Percentiles rank a stretch among this genome's conserved stretches.
Evolutionary conservation across 805 yeast species (phyloP).

Genomic region (Debaryomyces prosopidis): DNA sequence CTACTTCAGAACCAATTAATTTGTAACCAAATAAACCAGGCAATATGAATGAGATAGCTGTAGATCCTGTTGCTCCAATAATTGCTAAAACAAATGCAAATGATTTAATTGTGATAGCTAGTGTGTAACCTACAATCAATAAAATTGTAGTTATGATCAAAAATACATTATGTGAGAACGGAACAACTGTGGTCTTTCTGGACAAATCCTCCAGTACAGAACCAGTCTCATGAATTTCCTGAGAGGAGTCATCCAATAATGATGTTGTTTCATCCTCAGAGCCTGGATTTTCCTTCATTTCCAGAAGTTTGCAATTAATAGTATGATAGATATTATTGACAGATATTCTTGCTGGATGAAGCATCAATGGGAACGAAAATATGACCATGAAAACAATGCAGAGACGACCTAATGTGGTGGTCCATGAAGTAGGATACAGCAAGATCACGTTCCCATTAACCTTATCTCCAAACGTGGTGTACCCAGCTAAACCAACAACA

Average conservation of each 20-base stretch:
- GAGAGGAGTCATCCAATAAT: constrained; percentile 3
- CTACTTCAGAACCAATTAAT: constrained; percentile 54
- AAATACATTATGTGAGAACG: constrained; percentile 27
- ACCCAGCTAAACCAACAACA: constrained; percentile 78
- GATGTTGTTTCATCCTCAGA: not conserved
- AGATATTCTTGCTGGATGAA: constrained; percentile 88
- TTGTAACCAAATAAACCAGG: constrained; percentile 87
- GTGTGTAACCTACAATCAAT: constrained; percentile 54
- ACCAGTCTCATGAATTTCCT: constrained; percentile 2
- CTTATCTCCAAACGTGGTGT: constrained; percentile 79
- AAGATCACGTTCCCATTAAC: constrained; percentile 80
- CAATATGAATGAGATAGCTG: constrained; percentile 84
- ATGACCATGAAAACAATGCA: constrained; percentile 80
- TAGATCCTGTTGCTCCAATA: constrained; percentile 93
- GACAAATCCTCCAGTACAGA: constrained; percentile 5
- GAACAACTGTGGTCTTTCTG: constrained; percentile 18
- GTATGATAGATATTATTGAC: constrained; percentile 69
- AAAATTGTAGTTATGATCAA: constrained; percentile 27
- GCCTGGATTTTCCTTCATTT: not conserved
- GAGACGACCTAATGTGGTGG: constrained; percentile 77
- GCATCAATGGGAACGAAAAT: constrained; percentile 84
- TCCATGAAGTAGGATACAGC: constrained; percentile 62
- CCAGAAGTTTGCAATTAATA: constrained; percentile 22
- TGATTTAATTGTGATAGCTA: constrained; percentile 69
- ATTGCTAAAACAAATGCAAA: constrained; percentile 81